phyloP scores from a whole-genome alignment of 108 stramenopile genomes.

The Cyclotella kingstonii region DNA sequence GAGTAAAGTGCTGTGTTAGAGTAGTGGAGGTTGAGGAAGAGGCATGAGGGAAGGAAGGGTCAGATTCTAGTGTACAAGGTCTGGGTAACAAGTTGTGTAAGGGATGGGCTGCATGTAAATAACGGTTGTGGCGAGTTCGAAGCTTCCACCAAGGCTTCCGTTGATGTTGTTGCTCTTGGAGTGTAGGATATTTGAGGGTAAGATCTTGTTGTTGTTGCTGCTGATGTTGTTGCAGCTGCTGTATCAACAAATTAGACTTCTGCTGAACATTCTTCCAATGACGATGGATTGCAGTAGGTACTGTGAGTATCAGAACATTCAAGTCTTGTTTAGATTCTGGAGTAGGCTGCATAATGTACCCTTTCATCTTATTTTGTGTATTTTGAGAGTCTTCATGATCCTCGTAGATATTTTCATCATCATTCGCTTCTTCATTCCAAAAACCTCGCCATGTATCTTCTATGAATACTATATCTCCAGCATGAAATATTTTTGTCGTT shows the following conservation, averaged over 20 bases:
- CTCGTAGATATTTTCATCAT: neutral
- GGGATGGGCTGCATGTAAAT: neutral
- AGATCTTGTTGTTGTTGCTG: slow-evolving; percentile 9
- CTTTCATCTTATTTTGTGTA: slow-evolving; percentile 13
- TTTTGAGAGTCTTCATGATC: neutral
- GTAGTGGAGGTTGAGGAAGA: slow-evolving; percentile 29
- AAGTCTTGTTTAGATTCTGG: slow-evolving; percentile 28
- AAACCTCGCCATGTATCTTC: slow-evolving; percentile 45
- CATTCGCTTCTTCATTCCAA: slow-evolving; percentile 8
- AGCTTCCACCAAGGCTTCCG: slow-evolving; percentile 34
- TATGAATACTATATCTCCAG: slow-evolving; percentile 42
- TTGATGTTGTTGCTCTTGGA: neutral
- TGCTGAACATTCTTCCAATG: slow-evolving; percentile 35
- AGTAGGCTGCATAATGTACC: slow-evolving; percentile 32
- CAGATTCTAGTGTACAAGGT: slow-evolving; percentile 42
- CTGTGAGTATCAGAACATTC: slow-evolving; percentile 30
- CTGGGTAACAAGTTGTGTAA: slow-evolving; percentile 11
- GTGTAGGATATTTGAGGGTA: slow-evolving; percentile 4
- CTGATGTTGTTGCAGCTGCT: neutral
- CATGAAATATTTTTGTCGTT: slow-evolving; percentile 37
- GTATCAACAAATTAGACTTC: neutral
- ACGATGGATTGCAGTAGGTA: slow-evolving; percentile 36
- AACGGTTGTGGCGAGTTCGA: neutral
- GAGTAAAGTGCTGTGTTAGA: slow-evolving; percentile 33
- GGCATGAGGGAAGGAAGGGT: slow-evolving; percentile 33